Conservation (phyloP, 305 asterid species). For the Fraxinus paxiana region DNA sequence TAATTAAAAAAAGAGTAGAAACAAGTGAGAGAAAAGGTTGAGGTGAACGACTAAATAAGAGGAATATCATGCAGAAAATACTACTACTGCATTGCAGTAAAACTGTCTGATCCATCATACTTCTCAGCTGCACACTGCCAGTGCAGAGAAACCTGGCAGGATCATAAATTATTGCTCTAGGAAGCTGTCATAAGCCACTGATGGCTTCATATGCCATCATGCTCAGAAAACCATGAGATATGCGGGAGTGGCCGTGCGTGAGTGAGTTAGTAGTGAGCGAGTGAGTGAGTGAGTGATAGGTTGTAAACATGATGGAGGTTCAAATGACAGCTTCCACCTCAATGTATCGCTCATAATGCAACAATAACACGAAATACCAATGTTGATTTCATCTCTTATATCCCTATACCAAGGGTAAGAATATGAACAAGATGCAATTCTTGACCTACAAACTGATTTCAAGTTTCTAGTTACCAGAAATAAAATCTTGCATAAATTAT, state of each 20-base stretch:
- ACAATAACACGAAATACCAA: neutral
- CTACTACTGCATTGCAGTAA: conserved; percentile 7
- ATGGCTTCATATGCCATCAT: conserved; percentile 44
- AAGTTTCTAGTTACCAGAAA: neutral
- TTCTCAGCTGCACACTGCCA: conserved; percentile 99
- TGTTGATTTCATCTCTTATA: neutral
- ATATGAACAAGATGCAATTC: neutral
- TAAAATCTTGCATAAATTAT: neutral
- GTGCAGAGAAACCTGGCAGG: conserved; percentile 99
- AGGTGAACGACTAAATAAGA: conserved; percentile 4
- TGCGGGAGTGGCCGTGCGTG: conserved; percentile 23
- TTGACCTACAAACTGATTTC: neutral
- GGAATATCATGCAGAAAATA: neutral
- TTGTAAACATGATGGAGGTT: conserved; percentile 10
- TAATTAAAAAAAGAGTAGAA: neutral
- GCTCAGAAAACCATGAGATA: conserved; percentile 33
- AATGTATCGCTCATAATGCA: neutral
- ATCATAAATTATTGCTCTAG: conserved; percentile 54
- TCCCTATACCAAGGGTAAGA: neutral
- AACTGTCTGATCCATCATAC: conserved; percentile 84
- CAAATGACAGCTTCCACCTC: conserved; percentile 57
- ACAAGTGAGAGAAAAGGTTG: neutral
- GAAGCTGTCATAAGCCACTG: conserved; percentile 62
- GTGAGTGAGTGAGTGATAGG: conserved; percentile 2
- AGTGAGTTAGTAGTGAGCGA: neutral